Percentiles rank a stretch among this genome's conserved stretches.
phyloP scores from a whole-genome alignment of 2,329 filamentous ascomycete species.

The Nemania sp. region DNA sequence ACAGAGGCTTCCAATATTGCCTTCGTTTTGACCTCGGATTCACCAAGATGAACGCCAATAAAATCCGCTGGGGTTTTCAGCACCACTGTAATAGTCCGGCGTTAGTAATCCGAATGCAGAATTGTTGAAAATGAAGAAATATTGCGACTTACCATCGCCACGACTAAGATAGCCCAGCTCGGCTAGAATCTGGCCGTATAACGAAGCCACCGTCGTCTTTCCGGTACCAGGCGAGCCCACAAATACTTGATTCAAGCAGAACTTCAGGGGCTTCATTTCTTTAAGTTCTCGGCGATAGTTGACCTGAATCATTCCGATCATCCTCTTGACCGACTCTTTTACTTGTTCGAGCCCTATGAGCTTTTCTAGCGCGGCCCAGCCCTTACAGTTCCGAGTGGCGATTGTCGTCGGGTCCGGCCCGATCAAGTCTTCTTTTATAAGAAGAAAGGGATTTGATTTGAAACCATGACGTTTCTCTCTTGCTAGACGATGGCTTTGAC shows the following conservation, averaged over 20 bases:
- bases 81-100: too few species aligned
- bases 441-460: slow-evolving; percentile 2
- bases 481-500: slow-evolving; percentile 7
- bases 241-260: slow-evolving; percentile 37
- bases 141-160: slow-evolving; percentile 6
- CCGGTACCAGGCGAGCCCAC: slow-evolving; percentile 38
- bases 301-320: slow-evolving; percentile 40
- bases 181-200: slow-evolving; percentile 37
- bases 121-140: background rate
- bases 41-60: background rate
- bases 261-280: slow-evolving; percentile 31
- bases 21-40: slow-evolving; percentile 11
- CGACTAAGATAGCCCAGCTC: slow-evolving; percentile 44
- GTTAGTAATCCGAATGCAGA: background rate
- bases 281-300: slow-evolving; percentile 37
- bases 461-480: slow-evolving; percentile 1
- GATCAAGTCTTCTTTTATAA: slow-evolving; percentile 17
- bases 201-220: slow-evolving; percentile 39
- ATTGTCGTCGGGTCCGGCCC: slow-evolving; percentile 22
- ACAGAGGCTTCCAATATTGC: slow-evolving; percentile 3
- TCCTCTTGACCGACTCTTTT: slow-evolving; percentile 28
- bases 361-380: slow-evolving; percentile 38
- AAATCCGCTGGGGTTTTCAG: slow-evolving; percentile 49
- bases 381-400: slow-evolving; percentile 16
- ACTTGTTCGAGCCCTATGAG: slow-evolving; percentile 25